phyloP scores from a whole-genome alignment of 192 early-diverging fungal genomes.

The Helicostylum pulchrum region DNA sequence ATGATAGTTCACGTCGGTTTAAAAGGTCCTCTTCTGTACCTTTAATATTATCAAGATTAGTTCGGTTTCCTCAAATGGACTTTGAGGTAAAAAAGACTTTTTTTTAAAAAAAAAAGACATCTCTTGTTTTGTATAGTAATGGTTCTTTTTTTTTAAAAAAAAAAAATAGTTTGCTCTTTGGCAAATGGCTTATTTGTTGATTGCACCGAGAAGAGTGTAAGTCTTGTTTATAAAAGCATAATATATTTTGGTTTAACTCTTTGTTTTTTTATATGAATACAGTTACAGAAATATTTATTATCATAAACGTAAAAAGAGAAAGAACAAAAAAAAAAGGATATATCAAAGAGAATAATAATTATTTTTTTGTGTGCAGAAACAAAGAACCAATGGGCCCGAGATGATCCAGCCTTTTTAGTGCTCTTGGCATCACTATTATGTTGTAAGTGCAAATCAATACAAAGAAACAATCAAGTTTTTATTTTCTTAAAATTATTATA shows the following conservation, averaged over 20 bases:
- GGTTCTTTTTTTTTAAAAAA: not conserved
- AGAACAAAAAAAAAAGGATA: not conserved
- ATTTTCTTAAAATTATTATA: slow-evolving; percentile 21
- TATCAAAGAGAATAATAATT: not conserved
- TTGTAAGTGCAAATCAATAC: not conserved
- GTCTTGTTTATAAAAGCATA: slow-evolving; percentile 15
- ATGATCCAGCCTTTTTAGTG: slow-evolving; percentile 94
- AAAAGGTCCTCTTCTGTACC: no score
- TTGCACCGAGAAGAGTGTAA: slow-evolving; percentile 81
- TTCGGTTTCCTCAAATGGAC: slow-evolving; percentile 64
- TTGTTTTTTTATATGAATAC: not conserved
- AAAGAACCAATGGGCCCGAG: slow-evolving; percentile 97
- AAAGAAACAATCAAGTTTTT: no score
- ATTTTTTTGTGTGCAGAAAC: slow-evolving; percentile 65
- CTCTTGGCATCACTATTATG: slow-evolving; percentile 64
- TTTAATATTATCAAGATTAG: not conserved
- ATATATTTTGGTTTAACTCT: not conserved
- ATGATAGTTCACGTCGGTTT: no score
- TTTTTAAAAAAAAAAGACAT: no score
- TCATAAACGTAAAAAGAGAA: slow-evolving; percentile 76
- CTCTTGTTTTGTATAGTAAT: no score
- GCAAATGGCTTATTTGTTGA: slow-evolving; percentile 84
- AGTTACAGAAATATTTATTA: slow-evolving; percentile 95
- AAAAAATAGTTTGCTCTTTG: slow-evolving; percentile 69
- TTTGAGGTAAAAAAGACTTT: slow-evolving; percentile 49